These are phyloP conservation scores for Stemphylium lycopersici DNA, from an alignment of 2,329 filamentous ascomycete species.

Conservation along the genomic window DNA sequence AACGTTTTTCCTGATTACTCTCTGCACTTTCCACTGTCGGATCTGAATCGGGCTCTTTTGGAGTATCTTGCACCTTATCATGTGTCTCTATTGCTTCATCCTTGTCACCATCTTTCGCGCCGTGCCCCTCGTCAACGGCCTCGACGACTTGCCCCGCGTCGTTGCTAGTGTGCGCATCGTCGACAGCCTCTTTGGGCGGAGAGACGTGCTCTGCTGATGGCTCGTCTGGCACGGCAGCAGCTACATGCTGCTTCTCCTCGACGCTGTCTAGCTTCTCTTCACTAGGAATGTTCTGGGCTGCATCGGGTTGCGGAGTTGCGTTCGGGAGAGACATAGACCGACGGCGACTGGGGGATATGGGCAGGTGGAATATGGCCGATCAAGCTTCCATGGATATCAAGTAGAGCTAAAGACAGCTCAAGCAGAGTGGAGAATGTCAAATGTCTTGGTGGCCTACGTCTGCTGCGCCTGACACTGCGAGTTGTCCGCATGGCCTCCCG, in stretches of 20 bases:
- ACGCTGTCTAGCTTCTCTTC: conserved; percentile 29
- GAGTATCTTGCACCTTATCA: neutral
- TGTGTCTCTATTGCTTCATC: neutral
- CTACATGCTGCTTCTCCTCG: conserved; percentile 10
- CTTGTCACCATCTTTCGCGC: conserved; percentile 11
- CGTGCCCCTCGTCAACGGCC: conserved; percentile 12
- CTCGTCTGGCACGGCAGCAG: neutral
- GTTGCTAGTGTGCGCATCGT: conserved; percentile 5
- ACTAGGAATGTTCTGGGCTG: conserved; percentile 25
- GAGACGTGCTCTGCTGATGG: neutral
- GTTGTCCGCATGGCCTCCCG: conserved; percentile 26
- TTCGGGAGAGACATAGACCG: conserved; percentile 47
- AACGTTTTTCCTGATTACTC: neutral
- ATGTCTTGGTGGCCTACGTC: conserved; percentile 14
- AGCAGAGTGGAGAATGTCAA: conserved; percentile 5
- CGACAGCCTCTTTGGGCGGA: neutral
- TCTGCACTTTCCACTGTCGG: neutral
- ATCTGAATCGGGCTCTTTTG: neutral
- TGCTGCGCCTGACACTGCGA: conserved; percentile 18
- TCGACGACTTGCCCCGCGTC: conserved; percentile 32
- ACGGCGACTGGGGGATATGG: conserved; percentile 20
- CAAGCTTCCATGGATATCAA: conserved; percentile 28
- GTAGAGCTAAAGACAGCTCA: conserved; percentile 17
- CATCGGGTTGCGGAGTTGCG: conserved; percentile 39
- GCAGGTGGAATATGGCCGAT: conserved; percentile 7